phyloP scores from a whole-genome alignment of 441 rosid species.

The Pelargonium exstipulatum region DNA sequence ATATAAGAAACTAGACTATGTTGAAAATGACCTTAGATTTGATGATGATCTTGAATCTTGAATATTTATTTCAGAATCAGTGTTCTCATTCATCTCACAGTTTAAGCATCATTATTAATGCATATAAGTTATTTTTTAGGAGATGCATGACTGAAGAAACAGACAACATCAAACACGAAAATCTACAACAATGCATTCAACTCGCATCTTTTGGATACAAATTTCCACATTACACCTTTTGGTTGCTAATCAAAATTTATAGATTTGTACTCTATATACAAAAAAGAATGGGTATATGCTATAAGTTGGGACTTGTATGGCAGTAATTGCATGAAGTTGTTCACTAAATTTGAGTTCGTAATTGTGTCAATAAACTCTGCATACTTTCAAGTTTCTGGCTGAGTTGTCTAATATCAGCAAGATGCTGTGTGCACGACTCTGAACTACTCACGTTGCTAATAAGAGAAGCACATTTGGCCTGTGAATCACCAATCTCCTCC shows the following conservation, averaged over 20 bases:
- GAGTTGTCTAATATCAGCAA: constrained; percentile 44
- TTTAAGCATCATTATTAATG: too few species aligned
- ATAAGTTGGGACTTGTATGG: not conserved
- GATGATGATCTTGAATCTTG: constrained; percentile 1
- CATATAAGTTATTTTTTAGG: too few species aligned
- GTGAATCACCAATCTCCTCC: constrained; percentile 62
- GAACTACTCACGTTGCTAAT: constrained; percentile 33
- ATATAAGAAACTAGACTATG: not conserved
- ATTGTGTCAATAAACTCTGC: constrained; percentile 53
- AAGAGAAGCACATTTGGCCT: constrained; percentile 53
- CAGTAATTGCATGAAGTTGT: not conserved
- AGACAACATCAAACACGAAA: too few species aligned
- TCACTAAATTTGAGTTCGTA: constrained; percentile 50
- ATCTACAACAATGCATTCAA: too few species aligned
- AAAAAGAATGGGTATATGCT: not conserved
- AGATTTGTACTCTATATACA: not conserved
- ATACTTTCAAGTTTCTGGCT: constrained; percentile 57
- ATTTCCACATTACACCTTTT: not conserved
- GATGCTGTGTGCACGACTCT: constrained; percentile 33
- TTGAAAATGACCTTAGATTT: not conserved
- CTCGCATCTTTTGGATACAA: constrained; percentile 2
- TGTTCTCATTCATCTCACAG: too few species aligned
- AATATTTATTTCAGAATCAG: too few species aligned
- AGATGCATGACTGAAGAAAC: too few species aligned
- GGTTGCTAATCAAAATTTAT: not conserved